Base-by-base conservation (phyloP, 2,329 filamentous ascomycete species). In the Xylaria digitata region DNA sequence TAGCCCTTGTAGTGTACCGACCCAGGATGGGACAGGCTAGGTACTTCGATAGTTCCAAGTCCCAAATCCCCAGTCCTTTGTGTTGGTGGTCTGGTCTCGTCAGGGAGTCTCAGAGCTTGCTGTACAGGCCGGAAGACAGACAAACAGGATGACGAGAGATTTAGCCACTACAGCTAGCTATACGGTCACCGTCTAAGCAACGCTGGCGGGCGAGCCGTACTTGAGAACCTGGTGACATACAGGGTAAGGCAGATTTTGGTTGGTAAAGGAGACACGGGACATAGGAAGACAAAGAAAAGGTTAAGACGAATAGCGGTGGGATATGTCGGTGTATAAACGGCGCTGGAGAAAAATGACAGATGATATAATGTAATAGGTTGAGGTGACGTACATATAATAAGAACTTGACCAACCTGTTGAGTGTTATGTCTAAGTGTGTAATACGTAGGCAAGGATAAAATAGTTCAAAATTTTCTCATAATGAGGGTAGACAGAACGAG, bases 71-170 rank as follows among this genome's bases (percentile, higher is more conserved):
- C 53, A 32, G 52, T 61, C 42, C 43, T 49, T 43, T 23, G 58
- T 45, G 66, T 46, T 55, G 58, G 48, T 45, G 34, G 56, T 66
- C 60, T 61, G 49, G 55, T 59, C 63, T 45, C 30, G 37, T 50
- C 32, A 52, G 37, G 56, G 67, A 69, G 64, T 63, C 67, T 60
- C 67, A 67, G 63, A 54, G 60, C 32, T 34, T 4, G 32, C 63
- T 60, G 54, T 54, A 56, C 21, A 49, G 52, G 40, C 19, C 15
- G 17, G 42, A 43, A 7, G 17, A 57, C 30, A 42, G 17, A 57
- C 30, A 42, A 65, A 61, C 43, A 13, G n/a, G 49, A 15, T 15
- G 34, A 23, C 15, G n/a, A 40, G 42, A 19, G n/a, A n/a, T 17
- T 5, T 7, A 23, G 43, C 40, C 46, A 45, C 64, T 19, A 60